These are phyloP conservation scores for Juglanconis oblonga DNA, from an alignment of 2,329 filamentous ascomycete genomes.

Conservation along the genomic window DNA sequence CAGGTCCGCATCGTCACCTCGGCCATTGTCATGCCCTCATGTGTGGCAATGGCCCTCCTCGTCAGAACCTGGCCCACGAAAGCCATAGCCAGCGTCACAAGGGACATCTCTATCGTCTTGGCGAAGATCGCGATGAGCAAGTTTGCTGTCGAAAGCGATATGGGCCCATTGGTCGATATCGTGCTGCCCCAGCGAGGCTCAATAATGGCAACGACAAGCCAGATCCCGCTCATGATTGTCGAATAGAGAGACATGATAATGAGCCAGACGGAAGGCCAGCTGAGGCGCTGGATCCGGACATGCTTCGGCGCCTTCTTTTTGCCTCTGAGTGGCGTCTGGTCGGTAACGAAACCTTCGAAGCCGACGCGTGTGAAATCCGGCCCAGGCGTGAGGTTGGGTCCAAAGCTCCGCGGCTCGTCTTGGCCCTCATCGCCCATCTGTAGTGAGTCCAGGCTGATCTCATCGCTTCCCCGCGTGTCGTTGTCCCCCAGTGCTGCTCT, in stretches of 20 bases:
- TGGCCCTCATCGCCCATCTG: constrained; percentile 12
- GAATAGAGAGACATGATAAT: constrained; percentile 57
- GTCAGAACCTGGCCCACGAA: constrained; percentile 74
- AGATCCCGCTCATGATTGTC: constrained; percentile 63
- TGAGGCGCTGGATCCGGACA: constrained; percentile 20
- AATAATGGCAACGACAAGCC: constrained; percentile 58
- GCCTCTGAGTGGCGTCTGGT: background rate
- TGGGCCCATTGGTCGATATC: constrained; percentile 50
- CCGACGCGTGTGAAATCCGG: background rate
- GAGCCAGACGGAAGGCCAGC: constrained; percentile 50
- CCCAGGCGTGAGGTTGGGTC: background rate
- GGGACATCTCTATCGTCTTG: constrained; percentile 75
- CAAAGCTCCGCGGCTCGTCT: background rate
- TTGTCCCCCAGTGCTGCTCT: constrained; percentile 1
- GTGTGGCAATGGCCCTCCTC: constrained; percentile 61
- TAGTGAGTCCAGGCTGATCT: constrained; percentile 16
- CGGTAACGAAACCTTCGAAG: background rate
- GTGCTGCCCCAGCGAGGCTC: constrained; percentile 60
- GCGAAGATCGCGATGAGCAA: constrained; percentile 67
- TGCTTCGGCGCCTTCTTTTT: background rate
- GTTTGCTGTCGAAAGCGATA: constrained; percentile 63
- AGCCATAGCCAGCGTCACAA: constrained; percentile 73
- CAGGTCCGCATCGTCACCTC: constrained; percentile 77
- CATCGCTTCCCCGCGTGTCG: background rate
- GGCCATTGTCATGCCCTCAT: constrained; percentile 67